Base-by-base conservation (phyloP, 345 rosid species). In the Eucalyptus marginata region DNA sequence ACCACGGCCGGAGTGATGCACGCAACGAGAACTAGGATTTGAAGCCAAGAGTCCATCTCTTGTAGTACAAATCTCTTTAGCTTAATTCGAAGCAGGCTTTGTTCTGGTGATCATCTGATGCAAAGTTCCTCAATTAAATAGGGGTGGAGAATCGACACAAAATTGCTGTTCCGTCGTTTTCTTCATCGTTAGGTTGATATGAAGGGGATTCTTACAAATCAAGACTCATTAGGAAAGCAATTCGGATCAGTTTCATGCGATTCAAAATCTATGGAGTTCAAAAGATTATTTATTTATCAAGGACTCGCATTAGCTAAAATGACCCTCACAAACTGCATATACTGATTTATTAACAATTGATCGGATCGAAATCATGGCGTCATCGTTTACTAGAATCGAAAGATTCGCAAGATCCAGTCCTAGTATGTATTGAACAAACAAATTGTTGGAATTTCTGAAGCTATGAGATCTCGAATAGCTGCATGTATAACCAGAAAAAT, bases 111-210 rank as follows among this genome's bases (percentile, higher is more conserved):
- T 56, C 29, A 56, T 56, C 29, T 56, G 13, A 56, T 24, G 29
- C 62, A 56, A 56, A 25, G 25, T 5, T 56, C 50, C 49, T 18
- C 49, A 4, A 4, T 81, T 81, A 81, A 10, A 40, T 40, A 43
- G 86, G 62, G 62, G 27, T 24, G 29, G 27, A 56, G 15, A 43
- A 13, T 2, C 15, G 15, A 24, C 18, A 20, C n/a, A 40, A 68
- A 87, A 80, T 89, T 88, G 95, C 91, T 94, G 90, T 88, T 84
- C 92, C 88, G 98, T 96, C 97, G 92, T 94, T 96, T 93, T 94
- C 88, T 27, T 33, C 50, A 81, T 88, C 47, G 94, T 92, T 95
- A 93, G 94, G 96, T 95, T 94, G 81, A 91, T 88, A 90, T 89
- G 90, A 85, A 83, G 87, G 29, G 46, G 86, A 95, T 89, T 90